phyloP scores from a whole-genome alignment of 2,329 filamentous ascomycete genomes.

The Gyromitra esculenta region DNA sequence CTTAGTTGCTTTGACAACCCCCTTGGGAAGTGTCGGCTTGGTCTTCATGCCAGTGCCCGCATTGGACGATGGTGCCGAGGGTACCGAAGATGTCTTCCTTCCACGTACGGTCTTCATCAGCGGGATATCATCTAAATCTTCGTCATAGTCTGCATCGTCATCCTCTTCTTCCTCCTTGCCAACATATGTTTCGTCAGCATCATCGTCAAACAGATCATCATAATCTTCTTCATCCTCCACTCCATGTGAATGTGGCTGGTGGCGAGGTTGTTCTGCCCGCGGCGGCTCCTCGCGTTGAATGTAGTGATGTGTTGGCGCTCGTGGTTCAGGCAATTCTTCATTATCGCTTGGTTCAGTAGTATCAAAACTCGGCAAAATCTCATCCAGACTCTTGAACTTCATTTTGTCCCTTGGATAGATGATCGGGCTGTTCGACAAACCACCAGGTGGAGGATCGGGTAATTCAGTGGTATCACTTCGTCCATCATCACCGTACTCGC shows the following conservation, averaged over 20 bases:
- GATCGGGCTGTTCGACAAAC: conserved; percentile 59
- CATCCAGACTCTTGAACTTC: conserved; percentile 65
- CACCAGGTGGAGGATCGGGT: conserved; percentile 61
- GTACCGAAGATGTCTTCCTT: conserved; percentile 39
- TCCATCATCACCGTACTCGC: conserved; percentile 70
- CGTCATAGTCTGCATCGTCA: conserved; percentile 63
- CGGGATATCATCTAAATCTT: conserved; percentile 66
- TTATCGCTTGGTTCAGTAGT: conserved; percentile 71
- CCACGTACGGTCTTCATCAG: conserved; percentile 60
- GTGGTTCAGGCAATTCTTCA: conserved; percentile 59
- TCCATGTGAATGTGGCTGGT: conserved; percentile 32
- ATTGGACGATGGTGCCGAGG: conserved; percentile 40
- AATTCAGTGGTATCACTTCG: conserved; percentile 65
- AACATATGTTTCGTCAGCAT: conserved; percentile 53
- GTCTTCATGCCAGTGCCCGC: conserved; percentile 18
- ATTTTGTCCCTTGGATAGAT: conserved; percentile 62
- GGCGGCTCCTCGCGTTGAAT: conserved; percentile 61
- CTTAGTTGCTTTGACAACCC: conserved; percentile 52
- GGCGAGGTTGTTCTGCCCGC: conserved; percentile 33
- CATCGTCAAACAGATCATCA: conserved; percentile 50
- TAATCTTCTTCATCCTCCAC: conserved; percentile 52
- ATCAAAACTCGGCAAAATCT: conserved; percentile 68
- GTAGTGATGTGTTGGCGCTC: conserved; percentile 56
- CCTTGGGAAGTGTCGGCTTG: conserved; percentile 50
- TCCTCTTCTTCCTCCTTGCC: conserved; percentile 54